A percentile compares a stretch with the other conserved stretches of the same genome.
Evolutionary conservation across 192 early-diverging fungal genomes (phyloP).

Genomic region (Oehlia diaphana): DNA sequence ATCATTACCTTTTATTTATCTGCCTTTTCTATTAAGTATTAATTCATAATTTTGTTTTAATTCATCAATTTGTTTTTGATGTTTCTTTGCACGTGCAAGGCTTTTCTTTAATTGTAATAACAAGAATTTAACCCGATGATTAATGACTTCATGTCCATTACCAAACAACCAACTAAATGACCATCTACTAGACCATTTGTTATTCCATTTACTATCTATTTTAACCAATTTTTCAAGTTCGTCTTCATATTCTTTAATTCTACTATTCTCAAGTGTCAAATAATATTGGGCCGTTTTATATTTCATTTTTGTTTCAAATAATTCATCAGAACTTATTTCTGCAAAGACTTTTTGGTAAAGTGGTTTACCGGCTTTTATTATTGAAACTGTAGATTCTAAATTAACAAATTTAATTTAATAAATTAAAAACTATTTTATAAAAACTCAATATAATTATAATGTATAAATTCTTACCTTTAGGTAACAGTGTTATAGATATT

Average conservation of each 20-base stretch:
- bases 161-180: conserved; percentile 39
- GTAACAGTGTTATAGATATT: conserved; percentile 71
- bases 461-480: conserved; percentile 51
- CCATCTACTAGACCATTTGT: too few species aligned
- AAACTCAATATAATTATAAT: not conserved
- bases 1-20: too few species aligned
- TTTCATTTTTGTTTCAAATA: conserved; percentile 81
- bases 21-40: too few species aligned
- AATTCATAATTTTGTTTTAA: conserved; percentile 23
- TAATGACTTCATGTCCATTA: conserved; percentile 53
- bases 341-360: conserved; percentile 79
- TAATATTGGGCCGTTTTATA: conserved; percentile 61
- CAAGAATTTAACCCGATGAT: conserved; percentile 56
- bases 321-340: conserved; percentile 65
- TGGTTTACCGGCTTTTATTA: conserved; percentile 75
- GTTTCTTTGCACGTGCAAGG: conserved; percentile 55
- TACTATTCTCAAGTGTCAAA: conserved; percentile 55
- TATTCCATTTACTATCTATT: conserved; percentile 43
- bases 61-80: conserved; percentile 43
- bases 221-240: conserved; percentile 56
- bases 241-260: conserved; percentile 64
- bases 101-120: conserved; percentile 53
- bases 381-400: conserved; percentile 71
- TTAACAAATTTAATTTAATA: not conserved
- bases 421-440: too few species aligned